A percentile compares a stretch with the other conserved stretches of the same genome.
These are phyloP conservation scores for Wickerhamomyces pijperi DNA, from an alignment of 805 yeast genomes.

Conservation along the genomic window DNA sequence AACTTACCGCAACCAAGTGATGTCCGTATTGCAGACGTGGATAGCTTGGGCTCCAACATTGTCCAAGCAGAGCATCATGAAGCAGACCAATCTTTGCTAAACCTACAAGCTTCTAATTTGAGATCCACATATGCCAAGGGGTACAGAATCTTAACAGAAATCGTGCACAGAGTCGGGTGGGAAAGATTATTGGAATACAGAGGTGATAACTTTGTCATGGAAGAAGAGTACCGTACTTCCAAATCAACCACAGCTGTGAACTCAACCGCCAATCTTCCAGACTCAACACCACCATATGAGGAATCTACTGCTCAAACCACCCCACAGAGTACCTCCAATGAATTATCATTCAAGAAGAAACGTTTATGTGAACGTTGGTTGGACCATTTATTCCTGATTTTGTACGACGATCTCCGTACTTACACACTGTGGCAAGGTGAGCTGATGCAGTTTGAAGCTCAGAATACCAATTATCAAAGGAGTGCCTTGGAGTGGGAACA, in stretches of 20 bases:
- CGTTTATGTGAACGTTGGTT: constrained; percentile 67
- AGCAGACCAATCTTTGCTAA: constrained; percentile 49
- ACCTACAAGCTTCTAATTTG: constrained; percentile 60
- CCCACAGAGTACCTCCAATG: constrained; percentile 1
- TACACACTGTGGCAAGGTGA: constrained; percentile 94
- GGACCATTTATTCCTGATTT: constrained; percentile 56
- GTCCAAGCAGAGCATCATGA: constrained; percentile 55
- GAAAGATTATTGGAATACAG: constrained; percentile 48
- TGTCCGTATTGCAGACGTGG: constrained; percentile 59
- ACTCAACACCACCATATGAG: background rate
- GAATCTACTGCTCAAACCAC: background rate
- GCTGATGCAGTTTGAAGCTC: constrained; percentile 77
- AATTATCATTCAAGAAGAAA: constrained; percentile 45
- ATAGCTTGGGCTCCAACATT: constrained; percentile 53
- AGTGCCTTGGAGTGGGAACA: constrained; percentile 87
- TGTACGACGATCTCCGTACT: constrained; percentile 64
- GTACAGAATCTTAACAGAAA: constrained; percentile 51
- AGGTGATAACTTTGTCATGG: constrained; percentile 60
- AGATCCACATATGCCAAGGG: constrained; percentile 45
- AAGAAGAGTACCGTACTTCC: constrained; percentile 41
- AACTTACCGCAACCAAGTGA: constrained; percentile 73
- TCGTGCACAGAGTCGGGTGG: constrained; percentile 67
- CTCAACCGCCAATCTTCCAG: constrained; percentile 1
- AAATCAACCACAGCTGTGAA: constrained; percentile 9
- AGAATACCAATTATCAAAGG: constrained; percentile 68